Evolutionary conservation across 352 stramenopile genomes (phyloP), one percentile per base, ranked within the genome.

Genomic region (Globisporangium iwayamae): DNA sequence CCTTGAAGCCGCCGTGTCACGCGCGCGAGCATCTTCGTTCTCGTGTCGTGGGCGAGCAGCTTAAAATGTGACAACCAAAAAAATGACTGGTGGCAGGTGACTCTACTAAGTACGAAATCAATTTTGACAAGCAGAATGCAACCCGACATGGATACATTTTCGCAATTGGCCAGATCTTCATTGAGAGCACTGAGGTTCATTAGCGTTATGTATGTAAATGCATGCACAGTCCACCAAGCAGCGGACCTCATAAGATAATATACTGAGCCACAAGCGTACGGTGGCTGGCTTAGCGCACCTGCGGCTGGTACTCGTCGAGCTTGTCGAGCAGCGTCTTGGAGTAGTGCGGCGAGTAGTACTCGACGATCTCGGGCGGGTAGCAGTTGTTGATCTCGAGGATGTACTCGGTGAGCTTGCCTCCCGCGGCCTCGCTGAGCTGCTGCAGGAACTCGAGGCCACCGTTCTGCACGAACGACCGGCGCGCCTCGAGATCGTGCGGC

Each of bases 261-360:
- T 18, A 41, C 25, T 34, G 3, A 38, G 54, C 34, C 18, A 34
- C 30, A 3, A 36, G 9, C 36, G 36, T 14, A 41, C 36, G 36
- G 36, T 25, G 18, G 13, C 18, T 10, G 5, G 6, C 48, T 70
- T 87, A 94, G 71, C 82, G 85, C 55, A 92, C 84, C 53, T 96
- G 85, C 16, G 92, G 93, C 69, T 97, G 87, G 70, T 92, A 98
- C 62, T 98, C 95, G 61, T 98, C 95, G 45, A 98, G 85, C 72
- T 98, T 98, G 70, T 98, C 89, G 20, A 98, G 76, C n/a, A 98
- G 79, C 56, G 90, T 96, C 77, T 98, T 98, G 60, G 89, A 96
- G 76, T 98, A 98, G 68, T 98, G 96, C 30, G 93, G 93, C 60
- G 90, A 97, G 77, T 98, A 98, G 71, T 98, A 98, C 75, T 98